Base-by-base conservation (phyloP, 1,139 yeast genomes). In the Wickerhamomyces sp. region DNA sequence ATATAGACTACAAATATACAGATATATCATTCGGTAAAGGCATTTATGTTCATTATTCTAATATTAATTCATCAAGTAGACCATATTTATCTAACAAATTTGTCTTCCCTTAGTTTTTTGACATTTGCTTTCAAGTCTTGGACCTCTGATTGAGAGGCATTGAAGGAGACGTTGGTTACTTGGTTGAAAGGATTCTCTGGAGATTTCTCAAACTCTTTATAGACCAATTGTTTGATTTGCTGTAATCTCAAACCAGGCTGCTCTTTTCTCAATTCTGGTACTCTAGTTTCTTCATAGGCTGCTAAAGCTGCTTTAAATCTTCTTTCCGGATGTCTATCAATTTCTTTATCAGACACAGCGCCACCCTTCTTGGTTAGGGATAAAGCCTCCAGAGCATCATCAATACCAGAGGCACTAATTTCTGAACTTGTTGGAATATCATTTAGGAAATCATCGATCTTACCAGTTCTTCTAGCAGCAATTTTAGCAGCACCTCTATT, bases 281-380 rank as follows among this genome's bases (percentile, higher is more conserved):
- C 63, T 58, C 94, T 76, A 48, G 73, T 70, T 52, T 83, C 93
- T 59, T 87, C 90, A 58, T 66, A 87, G 0, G 87, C 90, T 11
- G 78, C 74, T 51, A 73, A 73, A 0, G 95, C 95, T 15, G 94
- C 90, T 70, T 87, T 88, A 65, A 83, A 86, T 62, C 96, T 77
- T 66, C 95, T 77, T 69, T 87, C 96, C 10, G 96, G 95, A 57
- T 87, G 96, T 64, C 89, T 81, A 54, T 87, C 96, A 46, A 87
- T 71, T 47, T 81, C 88, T 60, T 81, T 84, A 52, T 73, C 70
- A 37, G 68, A 65, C 37, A 79, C 75, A 43, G 81, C 84, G 38
- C 76, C 79, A 42, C 73, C 78, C 47, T 69, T 74, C 41, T 72
- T 67, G 27, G 85, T 77, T 62, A 87, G 71, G 7, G 86, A 75